Conservation (phyloP, 1,139 yeast species). For the Nakaseomyces kungkrabaensis region DNA sequence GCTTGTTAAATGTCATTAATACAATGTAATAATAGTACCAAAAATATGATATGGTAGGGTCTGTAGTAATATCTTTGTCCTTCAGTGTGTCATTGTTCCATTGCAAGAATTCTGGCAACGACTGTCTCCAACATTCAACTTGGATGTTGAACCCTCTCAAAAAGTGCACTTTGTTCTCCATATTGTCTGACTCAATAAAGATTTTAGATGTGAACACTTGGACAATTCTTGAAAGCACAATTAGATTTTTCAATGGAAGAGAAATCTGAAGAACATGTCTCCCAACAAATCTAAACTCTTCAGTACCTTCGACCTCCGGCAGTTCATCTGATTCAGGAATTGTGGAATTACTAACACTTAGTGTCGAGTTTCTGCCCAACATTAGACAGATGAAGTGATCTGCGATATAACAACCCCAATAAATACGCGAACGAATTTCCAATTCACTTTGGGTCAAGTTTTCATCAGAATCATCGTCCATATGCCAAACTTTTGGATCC, state of each 20-base stretch:
- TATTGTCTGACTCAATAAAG: slow-evolving; percentile 26
- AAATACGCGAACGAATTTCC: slow-evolving; percentile 49
- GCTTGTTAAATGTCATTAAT: slow-evolving; percentile 47
- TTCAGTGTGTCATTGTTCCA: slow-evolving; percentile 40
- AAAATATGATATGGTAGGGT: slow-evolving; percentile 40
- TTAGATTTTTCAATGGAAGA: slow-evolving; percentile 37
- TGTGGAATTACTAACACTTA: slow-evolving; percentile 49
- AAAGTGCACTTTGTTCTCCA: slow-evolving; percentile 20
- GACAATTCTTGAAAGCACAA: slow-evolving; percentile 45
- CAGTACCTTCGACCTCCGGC: slow-evolving; percentile 50
- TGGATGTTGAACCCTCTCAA: slow-evolving; percentile 39
- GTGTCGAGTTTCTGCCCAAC: slow-evolving; percentile 48
- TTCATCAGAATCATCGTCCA: slow-evolving; percentile 19
- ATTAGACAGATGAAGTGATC: slow-evolving; percentile 53
- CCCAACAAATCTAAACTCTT: slow-evolving; percentile 32
- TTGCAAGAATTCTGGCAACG: slow-evolving; percentile 39
- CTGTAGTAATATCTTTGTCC: slow-evolving; percentile 33
- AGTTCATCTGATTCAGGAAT: slow-evolving; percentile 53
- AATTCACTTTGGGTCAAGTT: slow-evolving; percentile 34
- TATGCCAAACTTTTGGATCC: slow-evolving; percentile 49
- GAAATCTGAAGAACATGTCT: slow-evolving; percentile 35
- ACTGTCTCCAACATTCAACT: slow-evolving; percentile 42
- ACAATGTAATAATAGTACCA: slow-evolving; percentile 52
- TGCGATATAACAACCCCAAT: slow-evolving; percentile 60
- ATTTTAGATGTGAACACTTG: slow-evolving; percentile 38